phyloP scores from a whole-genome alignment of 805 yeast species.

The Starmerella sirachaensis region DNA sequence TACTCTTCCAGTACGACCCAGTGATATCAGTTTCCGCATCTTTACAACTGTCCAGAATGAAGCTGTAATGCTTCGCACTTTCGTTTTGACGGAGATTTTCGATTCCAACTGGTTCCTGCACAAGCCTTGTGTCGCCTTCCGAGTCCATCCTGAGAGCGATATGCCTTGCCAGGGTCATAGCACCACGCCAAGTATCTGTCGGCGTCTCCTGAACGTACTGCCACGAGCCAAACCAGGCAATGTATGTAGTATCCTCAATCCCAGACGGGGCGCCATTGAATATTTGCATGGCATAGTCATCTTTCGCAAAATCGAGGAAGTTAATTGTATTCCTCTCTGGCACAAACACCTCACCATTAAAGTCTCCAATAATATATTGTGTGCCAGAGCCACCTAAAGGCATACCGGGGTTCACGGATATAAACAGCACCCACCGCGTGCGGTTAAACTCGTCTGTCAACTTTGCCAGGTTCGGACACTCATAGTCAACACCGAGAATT shows the following conservation, averaged over 20 bases:
- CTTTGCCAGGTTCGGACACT: slow-evolving; percentile 33
- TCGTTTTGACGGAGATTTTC: slow-evolving; percentile 4
- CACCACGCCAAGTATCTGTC: slow-evolving; percentile 30
- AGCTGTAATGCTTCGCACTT: background rate
- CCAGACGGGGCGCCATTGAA: slow-evolving; percentile 23
- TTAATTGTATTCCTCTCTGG: slow-evolving; percentile 26
- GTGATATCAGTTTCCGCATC: too few relatives aligned
- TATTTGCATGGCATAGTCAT: slow-evolving; percentile 33
- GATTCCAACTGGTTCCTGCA: slow-evolving; percentile 12
- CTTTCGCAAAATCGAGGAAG: slow-evolving; percentile 31
- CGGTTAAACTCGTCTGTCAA: slow-evolving; percentile 24
- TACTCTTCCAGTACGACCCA: too few relatives aligned
- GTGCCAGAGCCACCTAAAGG: slow-evolving; percentile 34
- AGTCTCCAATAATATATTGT: slow-evolving; percentile 34
- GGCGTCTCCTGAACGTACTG: slow-evolving; percentile 32
- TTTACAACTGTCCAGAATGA: too few relatives aligned
- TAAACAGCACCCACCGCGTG: slow-evolving; percentile 31
- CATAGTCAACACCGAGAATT: slow-evolving; percentile 32
- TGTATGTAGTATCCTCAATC: slow-evolving; percentile 26
- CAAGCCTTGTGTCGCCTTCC: slow-evolving; percentile 5
- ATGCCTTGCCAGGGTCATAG: slow-evolving; percentile 27
- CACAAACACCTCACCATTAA: slow-evolving; percentile 31
- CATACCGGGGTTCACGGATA: slow-evolving; percentile 35
- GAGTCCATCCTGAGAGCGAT: slow-evolving; percentile 8
- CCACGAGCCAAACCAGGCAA: slow-evolving; percentile 38